Base-by-base conservation (phyloP, 768 basidiomycete genomes). In the Boletus rubescentipes region DNA sequence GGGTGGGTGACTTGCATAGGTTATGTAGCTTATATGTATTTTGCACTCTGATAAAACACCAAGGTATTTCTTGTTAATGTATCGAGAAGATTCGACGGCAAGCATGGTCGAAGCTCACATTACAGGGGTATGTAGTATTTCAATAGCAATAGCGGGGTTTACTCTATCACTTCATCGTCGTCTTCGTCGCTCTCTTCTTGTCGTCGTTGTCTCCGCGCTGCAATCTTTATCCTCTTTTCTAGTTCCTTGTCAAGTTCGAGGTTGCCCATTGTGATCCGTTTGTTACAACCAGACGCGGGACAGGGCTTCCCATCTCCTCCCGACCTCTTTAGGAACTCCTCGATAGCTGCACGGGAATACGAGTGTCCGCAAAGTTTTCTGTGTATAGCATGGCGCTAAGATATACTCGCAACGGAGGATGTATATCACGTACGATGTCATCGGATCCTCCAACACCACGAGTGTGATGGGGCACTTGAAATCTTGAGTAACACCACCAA, bases 381-480 rank as follows among this genome's bases (percentile, higher is more conserved):
- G 63, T 16, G 55, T 41, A 30, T 40, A 29, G 2, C 5, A 29
- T 15, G 42, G 34, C 29, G 15, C 51, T 54, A 55, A 46, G 51
- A 58, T 34, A 32, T 23, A 34, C 39, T 53, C 30, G n/a, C 30
- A 21, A 15, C 16, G 6, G 20, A 31, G n/a, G 20, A 5, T 18
- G 20, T 44, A 45, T 41, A n/a, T 42, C 31, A 63, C 88, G 51
- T 66, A 95, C 94, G 91, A 93, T 4, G 88, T 92, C 54, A 90
- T 74, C 2, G 95, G 93, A 46, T 96, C 77, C 20, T 77, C 77
- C 36, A 92, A 77, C 14, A 78, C 67, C 3, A 74, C 79, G 40
- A 94, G 75, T 1, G 88, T 85, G 46, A 98, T 73, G 2, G 93
- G 94, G 61, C 93, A 96, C 51, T 83, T 87, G 76, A 86, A 92